Evolutionary conservation across 306 rosid species (phyloP), one percentile per base, ranked within the genome.

Genomic region (Pyrus communis): DNA sequence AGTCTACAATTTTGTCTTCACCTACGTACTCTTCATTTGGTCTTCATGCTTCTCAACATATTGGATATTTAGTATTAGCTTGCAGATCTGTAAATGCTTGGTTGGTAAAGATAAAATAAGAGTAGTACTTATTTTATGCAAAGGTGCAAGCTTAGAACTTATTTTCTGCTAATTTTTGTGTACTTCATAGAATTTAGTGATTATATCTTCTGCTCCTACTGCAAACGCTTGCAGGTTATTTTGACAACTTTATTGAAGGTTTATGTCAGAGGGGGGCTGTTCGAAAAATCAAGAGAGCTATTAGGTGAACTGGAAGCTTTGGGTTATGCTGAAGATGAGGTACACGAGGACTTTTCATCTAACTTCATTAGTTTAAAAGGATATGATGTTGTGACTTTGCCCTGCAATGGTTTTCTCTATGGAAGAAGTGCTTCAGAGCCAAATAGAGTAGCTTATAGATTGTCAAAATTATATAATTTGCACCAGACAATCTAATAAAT

Each of bases 301-400:
- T 77, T 94, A 82, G 79, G 82, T 17, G 88, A 94, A 79, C 81
- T 94, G 81, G 89, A 90, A 82, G 80, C 87, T 76, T 76, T 85
- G 84, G 95, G 96, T 70, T 86, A 87, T 84, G 96, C 96, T 63
- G 91, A 90, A 84, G 89, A 92, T 71, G 98, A 94, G 98, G 98
- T 94, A 77, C 67, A 73, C 38, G 13, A 68, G 68, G 67, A 25
- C 63, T 54, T 78, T 77, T 21, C 27, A 46, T 9, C 38, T 45
- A 25, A 55, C 17, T 60, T 60, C 57, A 11, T 15, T 8, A 15
- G 61, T 13, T 51, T 21, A 31, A 30, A 18, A 62, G 30, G 45
- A 63, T 64, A 51, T 33, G 27, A 9, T 25, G 33, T 75, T 49
- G 72, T 78, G 77, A 65, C 31, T 67, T 75, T 73, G 40, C 11